Base-by-base conservation (phyloP, 2,329 filamentous ascomycete species). In the Diaporthe ilicicola region DNA sequence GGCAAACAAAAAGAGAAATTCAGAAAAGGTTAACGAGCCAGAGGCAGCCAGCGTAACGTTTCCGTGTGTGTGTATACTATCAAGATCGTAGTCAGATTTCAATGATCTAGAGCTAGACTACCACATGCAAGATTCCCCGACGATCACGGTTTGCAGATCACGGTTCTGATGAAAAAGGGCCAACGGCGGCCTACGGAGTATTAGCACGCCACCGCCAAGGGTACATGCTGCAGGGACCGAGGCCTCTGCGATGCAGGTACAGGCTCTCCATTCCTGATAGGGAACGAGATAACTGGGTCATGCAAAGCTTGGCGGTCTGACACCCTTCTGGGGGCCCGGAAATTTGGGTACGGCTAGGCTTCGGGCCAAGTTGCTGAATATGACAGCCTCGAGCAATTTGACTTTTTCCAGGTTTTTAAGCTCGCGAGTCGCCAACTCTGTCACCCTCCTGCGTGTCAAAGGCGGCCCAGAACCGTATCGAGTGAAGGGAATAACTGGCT, bases 171-270 rank as follows among this genome's bases (percentile, higher is more conserved):
- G 66, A 39, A 51, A 34, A 48, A 50, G 46, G 53, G 32, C n/a
- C 32, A 56, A 34, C 66, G 53, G 53, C 32, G 32, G 53, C 66
- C 17, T 32, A n/a, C n/a, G n/a, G n/a, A n/a, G n/a, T n/a, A 24
- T 50, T 59, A 51, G 53, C 53, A 68, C 22, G 66, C 39, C 53
- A 50, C 54, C 32, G 32, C 66, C 17, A 42, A 48, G 29, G 65
- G 50, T 46, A 48, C 51, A 51, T 68, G 66, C 32, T 50, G 66
- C 66, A 68, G 66, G 66, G 32, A 68, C 66, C 27, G 37, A 27
- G 54, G 10, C 51, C 29, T 12, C 4, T 56, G 8, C 4, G 42
- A 59, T 59, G 66, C 66, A 68, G 66, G 66, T 59, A 59, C 53
- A 59, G 19, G 22, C 32, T 50, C 44, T 48, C 54, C 22, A 54